These are phyloP conservation scores for Hypoxylon sp. DNA, from an alignment of 2,329 filamentous ascomycete species.

Conservation along the genomic window DNA sequence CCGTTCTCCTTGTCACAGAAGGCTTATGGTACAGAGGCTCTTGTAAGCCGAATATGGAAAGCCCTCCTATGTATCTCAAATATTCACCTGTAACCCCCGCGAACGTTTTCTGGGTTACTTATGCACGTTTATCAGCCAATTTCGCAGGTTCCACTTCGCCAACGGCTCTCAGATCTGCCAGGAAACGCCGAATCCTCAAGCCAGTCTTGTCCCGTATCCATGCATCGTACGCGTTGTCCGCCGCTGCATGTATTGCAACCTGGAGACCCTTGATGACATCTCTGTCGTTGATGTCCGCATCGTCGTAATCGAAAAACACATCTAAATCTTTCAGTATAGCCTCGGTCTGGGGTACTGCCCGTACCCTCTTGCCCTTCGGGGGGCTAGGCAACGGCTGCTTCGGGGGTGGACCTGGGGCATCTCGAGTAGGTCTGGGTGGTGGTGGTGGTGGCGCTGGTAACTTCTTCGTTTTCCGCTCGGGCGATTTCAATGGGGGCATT, in stretches of 20 bases:
- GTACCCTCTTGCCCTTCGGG: constrained; percentile 34
- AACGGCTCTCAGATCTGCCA: constrained; percentile 62
- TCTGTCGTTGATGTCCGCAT: constrained; percentile 55
- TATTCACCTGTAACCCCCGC: too few relatives aligned
- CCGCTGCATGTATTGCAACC: constrained; percentile 64
- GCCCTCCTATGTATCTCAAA: too few relatives aligned
- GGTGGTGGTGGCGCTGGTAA: constrained; percentile 3
- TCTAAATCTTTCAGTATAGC: constrained; percentile 41
- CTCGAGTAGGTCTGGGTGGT: constrained; percentile 28
- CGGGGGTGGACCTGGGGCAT: constrained; percentile 4
- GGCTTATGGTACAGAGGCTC: too few relatives aligned
- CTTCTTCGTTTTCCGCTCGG: constrained; percentile 24
- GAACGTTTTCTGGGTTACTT: constrained; percentile 26
- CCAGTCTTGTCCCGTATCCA: constrained; percentile 62
- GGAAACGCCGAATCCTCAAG: constrained; percentile 60
- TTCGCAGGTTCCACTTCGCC: constrained; percentile 54
- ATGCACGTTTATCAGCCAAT: constrained; percentile 33
- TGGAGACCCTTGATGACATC: constrained; percentile 64
- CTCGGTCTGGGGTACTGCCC: constrained; percentile 23
- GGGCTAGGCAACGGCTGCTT: neutral
- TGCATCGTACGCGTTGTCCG: constrained; percentile 62
- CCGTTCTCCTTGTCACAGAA: too few relatives aligned
- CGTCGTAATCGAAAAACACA: constrained; percentile 48
- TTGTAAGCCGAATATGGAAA: too few relatives aligned
- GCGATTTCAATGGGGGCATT: constrained; percentile 28